Conservation (phyloP, 2,329 filamentous ascomycete genomes). For the Talaromyces piceae region DNA sequence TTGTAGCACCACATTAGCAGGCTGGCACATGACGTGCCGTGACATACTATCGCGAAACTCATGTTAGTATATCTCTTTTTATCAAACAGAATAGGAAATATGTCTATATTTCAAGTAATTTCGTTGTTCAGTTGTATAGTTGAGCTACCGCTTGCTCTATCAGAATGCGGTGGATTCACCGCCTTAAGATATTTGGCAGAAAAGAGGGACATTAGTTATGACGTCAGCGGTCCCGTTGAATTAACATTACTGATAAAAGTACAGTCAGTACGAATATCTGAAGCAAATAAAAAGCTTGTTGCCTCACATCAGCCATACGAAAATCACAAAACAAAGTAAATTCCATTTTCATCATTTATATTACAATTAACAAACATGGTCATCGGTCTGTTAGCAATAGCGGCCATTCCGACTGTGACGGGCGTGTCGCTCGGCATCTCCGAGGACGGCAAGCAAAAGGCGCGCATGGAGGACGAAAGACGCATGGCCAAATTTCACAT, state of each 20-base stretch:
- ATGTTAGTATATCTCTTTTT: too few species aligned
- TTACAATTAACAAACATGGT: slow-evolving; percentile 24
- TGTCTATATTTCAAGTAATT: too few species aligned
- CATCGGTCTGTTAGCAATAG: slow-evolving; percentile 32
- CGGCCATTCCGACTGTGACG: slow-evolving; percentile 41
- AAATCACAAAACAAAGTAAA: background rate
- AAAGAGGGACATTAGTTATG: background rate
- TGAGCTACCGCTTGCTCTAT: background rate
- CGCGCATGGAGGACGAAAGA: slow-evolving; percentile 35
- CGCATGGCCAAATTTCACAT: slow-evolving; percentile 44
- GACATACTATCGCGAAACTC: too few species aligned
- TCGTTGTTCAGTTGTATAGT: too few species aligned
- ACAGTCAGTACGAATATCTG: too few species aligned
- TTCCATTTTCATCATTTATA: background rate
- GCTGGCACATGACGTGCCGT: too few species aligned
- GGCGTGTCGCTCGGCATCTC: slow-evolving; percentile 39
- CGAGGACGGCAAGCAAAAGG: slow-evolving; percentile 40
- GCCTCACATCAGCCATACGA: background rate
- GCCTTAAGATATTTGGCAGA: background rate
- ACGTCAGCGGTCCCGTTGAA: slow-evolving; percentile 1
- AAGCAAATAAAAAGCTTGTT: too few species aligned
- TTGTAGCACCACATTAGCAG: too few species aligned
- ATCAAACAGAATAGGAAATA: too few species aligned
- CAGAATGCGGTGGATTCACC: background rate
- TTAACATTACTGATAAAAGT: background rate